Percentiles rank a stretch among this genome's conserved stretches.
Conservation (phyloP, 805 yeast genomes). For the Spathaspora passalidarum region DNA sequence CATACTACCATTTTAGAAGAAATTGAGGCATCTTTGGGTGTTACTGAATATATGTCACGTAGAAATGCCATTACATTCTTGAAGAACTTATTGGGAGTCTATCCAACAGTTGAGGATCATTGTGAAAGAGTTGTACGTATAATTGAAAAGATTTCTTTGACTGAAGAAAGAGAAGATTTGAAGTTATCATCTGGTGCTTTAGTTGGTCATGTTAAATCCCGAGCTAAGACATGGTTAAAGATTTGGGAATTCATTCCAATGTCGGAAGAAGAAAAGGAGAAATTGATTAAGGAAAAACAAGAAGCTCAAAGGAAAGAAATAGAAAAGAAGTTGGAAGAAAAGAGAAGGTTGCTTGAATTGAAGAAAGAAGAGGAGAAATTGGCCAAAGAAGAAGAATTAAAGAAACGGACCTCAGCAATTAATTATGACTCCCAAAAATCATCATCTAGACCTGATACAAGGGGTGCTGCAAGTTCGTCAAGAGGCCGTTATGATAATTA, state of each 20-base stretch:
- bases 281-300: conserved; percentile 20
- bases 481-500: conserved; percentile 31
- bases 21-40: conserved; percentile 40
- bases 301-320: conserved; percentile 13
- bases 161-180: conserved; percentile 75
- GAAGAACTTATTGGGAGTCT: conserved; percentile 59
- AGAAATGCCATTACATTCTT: conserved; percentile 77
- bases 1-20: conserved; percentile 49
- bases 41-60: conserved; percentile 69
- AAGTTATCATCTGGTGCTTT: conserved; percentile 73
- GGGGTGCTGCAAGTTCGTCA: conserved; percentile 1
- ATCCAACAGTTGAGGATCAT: conserved; percentile 68
- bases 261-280: conserved; percentile 39
- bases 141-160: conserved; percentile 45
- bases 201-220: conserved; percentile 60
- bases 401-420: conserved; percentile 9
- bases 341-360: conserved; percentile 6
- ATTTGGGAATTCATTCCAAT: conserved; percentile 56
- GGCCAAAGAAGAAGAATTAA: conserved; percentile 12
- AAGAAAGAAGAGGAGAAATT: conserved; percentile 8
- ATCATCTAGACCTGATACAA: conserved; percentile 6
- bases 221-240: conserved; percentile 48
- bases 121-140: conserved; percentile 49
- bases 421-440: conserved; percentile 9
- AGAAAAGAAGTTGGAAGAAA: conserved; percentile 14